Base-by-base conservation (phyloP, 306 rosid species). In the Cicer bijugum region DNA sequence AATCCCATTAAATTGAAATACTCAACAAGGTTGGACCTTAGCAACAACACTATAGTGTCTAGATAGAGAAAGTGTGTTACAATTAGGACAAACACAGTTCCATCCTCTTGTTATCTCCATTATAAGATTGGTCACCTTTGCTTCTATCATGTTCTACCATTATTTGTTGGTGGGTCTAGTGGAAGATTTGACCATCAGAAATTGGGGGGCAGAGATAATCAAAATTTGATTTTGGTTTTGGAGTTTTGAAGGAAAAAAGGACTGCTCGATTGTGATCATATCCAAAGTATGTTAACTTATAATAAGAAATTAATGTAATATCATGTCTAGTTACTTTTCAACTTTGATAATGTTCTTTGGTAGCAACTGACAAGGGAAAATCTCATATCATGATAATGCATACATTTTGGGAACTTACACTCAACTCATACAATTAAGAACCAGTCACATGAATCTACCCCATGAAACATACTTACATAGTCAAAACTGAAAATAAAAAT, bases 141-240 rank as follows among this genome's bases (percentile, higher is more conserved):
- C 51, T 75, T 48, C 82, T 65, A 39, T 56, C 39, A 71, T 76
- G 75, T 75, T 53, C 59, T 40, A 11, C 52, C 72, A 82, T 67
- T 82, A 82, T 77, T 77, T 72, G 61, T 61, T 72, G 85, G 85
- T 77, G 80, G 85, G 82, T 37, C 80, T 76, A 69, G 81, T 69
- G 73, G 81, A 71, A 76, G 38, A 59, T 43, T 59, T n/a, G 12
- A 78, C 42, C 53, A 72, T 72, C 76, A 67, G 28, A 40, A 67
- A 62, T 52, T 73, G 77, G 85, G 84, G 82, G 64, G 80, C 80
- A 82, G 47, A 78, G 77, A 68, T 20, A 47, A 82, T 82, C 85
- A 53, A 33, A 50, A 16, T 59, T 78, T 60, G 82, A 72, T 82
- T 67, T 73, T 77, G 82, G 80, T 74, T 82, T 82, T 82, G 80